Evolutionary conservation across 1,284 basidiomycete species (phyloP).

Genomic region (Albatrellus sp.): DNA sequence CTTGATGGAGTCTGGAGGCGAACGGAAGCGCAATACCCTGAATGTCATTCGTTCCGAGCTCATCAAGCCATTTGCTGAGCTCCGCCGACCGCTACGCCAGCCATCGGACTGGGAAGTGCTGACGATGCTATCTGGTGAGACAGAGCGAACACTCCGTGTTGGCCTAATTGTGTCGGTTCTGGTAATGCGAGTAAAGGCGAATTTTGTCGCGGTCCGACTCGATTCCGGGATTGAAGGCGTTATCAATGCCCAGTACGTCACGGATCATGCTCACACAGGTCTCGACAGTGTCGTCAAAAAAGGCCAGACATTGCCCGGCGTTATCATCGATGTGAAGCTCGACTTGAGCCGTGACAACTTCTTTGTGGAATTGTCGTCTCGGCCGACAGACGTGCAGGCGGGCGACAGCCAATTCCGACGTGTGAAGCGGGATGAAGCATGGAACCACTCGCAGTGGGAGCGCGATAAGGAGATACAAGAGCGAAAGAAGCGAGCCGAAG

Average conservation of each 20-base stretch:
- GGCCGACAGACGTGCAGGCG: constrained; percentile 52
- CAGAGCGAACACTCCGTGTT: constrained; percentile 61
- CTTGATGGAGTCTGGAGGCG: constrained; percentile 72
- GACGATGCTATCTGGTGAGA: constrained; percentile 95
- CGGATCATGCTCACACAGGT: constrained; percentile 30
- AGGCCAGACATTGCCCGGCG: constrained; percentile 72
- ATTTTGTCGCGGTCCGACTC: constrained; percentile 55
- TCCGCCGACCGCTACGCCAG: constrained; percentile 54
- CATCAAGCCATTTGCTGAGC: constrained; percentile 76
- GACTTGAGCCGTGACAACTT: constrained; percentile 54
- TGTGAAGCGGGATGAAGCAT: constrained; percentile 51
- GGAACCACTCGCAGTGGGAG: constrained; percentile 55
- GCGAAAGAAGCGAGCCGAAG: constrained; percentile 78
- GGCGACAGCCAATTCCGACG: constrained; percentile 58
- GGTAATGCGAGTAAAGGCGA: constrained; percentile 47
- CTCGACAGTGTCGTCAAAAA: constrained; percentile 45
- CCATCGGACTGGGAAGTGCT: constrained; percentile 76
- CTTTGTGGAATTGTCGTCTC: constrained; percentile 69
- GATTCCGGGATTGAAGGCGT: constrained; percentile 90
- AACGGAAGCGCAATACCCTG: constrained; percentile 80
- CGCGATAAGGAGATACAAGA: constrained; percentile 67
- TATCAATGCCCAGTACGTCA: constrained; percentile 59
- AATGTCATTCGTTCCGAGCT: constrained; percentile 86
- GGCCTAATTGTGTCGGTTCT: constrained; percentile 81
- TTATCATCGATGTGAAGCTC: constrained; percentile 66